phyloP scores from a whole-genome alignment of 371 early-diverging fungal species.

The Saksenaea vasiformis region DNA sequence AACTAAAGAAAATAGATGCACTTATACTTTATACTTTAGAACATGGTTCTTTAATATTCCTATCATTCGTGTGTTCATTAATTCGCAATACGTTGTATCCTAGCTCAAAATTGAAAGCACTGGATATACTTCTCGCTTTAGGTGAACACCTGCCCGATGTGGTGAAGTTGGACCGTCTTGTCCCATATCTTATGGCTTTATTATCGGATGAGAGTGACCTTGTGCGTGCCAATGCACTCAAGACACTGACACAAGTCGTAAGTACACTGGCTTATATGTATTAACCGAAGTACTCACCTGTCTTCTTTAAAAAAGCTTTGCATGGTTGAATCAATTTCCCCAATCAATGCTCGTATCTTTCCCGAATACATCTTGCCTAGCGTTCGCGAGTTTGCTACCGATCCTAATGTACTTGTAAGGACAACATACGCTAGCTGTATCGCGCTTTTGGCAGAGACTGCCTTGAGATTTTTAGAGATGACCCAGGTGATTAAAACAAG shows the following conservation, averaged over 20 bases:
- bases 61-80: conserved; percentile 68
- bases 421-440: conserved; percentile 83
- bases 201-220: conserved; percentile 68
- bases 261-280: conserved; percentile 2
- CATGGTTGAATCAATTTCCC: conserved; percentile 74
- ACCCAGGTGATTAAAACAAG: conserved; percentile 45
- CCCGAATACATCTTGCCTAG: conserved; percentile 88
- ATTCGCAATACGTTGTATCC: conserved; percentile 76
- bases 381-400: conserved; percentile 67
- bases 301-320: conserved; percentile 53
- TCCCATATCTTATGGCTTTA: conserved; percentile 82
- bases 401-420: conserved; percentile 79
- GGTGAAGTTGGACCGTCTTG: conserved; percentile 76
- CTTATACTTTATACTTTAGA: conserved; percentile 32
- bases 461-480: conserved; percentile 73
- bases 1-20: background rate
- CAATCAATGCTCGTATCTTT: conserved; percentile 85
- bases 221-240: conserved; percentile 77
- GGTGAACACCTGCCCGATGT: conserved; percentile 72
- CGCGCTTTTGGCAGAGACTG: conserved; percentile 77
- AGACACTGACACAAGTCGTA: conserved; percentile 77
- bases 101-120: conserved; percentile 70
- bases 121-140: conserved; percentile 77
- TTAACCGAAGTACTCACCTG: background rate
- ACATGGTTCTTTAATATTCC: conserved; percentile 63